These are phyloP conservation scores for Fusarium globosum DNA, from an alignment of 2,329 filamentous ascomycete genomes.

Conservation along the genomic window DNA sequence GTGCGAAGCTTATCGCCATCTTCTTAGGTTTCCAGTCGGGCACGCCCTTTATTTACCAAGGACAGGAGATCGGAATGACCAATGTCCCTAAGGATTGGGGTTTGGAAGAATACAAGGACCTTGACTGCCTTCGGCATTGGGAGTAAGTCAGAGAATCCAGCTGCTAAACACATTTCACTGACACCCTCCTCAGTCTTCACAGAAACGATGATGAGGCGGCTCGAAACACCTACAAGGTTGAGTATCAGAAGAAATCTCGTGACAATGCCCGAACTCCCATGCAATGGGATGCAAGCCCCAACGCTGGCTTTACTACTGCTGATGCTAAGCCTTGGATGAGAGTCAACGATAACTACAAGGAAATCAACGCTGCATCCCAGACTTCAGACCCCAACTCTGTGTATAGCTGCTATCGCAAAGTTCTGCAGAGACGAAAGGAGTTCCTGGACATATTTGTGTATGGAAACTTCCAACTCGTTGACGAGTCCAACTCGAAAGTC, in stretches of 20 bases:
- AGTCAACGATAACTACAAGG: conserved; percentile 69
- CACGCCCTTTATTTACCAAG: conserved; percentile 76
- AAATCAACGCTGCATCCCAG: conserved; percentile 72
- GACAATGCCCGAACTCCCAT: conserved; percentile 80
- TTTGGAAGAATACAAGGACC: conserved; percentile 75
- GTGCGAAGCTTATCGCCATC: conserved; percentile 70
- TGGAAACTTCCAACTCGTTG: conserved; percentile 61
- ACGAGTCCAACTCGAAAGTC: conserved; percentile 51
- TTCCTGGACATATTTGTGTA: conserved; percentile 74
- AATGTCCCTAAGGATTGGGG: conserved; percentile 71
- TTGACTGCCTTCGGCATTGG: conserved; percentile 68
- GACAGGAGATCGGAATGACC: conserved; percentile 75
- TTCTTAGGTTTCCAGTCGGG: conserved; percentile 69
- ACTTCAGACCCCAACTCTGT: conserved; percentile 60
- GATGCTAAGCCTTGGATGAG: conserved; percentile 74
- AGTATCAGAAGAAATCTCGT: conserved; percentile 69
- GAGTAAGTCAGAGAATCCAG: conserved; percentile 46
- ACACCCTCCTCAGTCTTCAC: conserved; percentile 45
- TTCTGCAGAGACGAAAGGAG: conserved; percentile 70
- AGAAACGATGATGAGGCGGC: conserved; percentile 54
- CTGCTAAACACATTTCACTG: background rate
- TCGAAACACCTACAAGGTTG: conserved; percentile 50
- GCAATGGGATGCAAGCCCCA: conserved; percentile 71
- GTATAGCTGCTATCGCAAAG: conserved; percentile 69
- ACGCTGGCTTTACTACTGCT: conserved; percentile 72